Evolutionary conservation across 768 basidiomycete species (phyloP), one percentile per base, ranked within the genome.

Genomic region (Heimioporus sp.): DNA sequence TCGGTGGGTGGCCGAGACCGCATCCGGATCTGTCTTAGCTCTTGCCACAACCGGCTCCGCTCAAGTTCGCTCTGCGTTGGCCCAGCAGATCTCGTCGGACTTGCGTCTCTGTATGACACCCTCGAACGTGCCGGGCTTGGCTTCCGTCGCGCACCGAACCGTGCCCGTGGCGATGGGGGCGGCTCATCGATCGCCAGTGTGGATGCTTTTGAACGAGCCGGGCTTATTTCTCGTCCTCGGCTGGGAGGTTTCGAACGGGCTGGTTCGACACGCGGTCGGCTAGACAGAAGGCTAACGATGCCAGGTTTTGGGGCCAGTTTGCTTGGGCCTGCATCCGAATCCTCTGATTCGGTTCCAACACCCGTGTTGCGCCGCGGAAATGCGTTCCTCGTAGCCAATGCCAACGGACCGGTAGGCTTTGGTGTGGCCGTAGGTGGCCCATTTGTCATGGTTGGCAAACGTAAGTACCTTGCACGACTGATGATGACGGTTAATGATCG

Each of bases 401-500:
- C 65, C 49, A 65, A 56, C 36, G 60, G 31, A 56, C 57, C 46
- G 39, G 70, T 56, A 46, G 67, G 52, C 62, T 68, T 61, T 56
- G 73, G 53, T 51, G 62, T 51, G 51, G 63, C 52, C 12, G 56
- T 49, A 19, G 50, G 51, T 49, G 59, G 65, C 15, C 80, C 75
- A 12, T 78, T 76, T 38, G 76, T 69, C 10, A 79, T 69, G 19
- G 82, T 74, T 2, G 90, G 87, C 35, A 92, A 75, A 52, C 86
- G 85, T 54, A 92, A 79, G 70, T 90, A 87, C 60, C 90, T 80
- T 37, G 91, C 90, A 21, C 90, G 90, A 52, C 90, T 92, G 34
- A 37, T 45, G 38, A 35, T 20, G 48, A 59, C 17, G 46, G 53
- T 62, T 61, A 55, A 64, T 68, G 61, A 66, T 62, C 58, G 57